These are phyloP conservation scores for Bolboschoenus planiculmis DNA, from an alignment of 176 grass and related monocot genomes.

Conservation along the genomic window DNA sequence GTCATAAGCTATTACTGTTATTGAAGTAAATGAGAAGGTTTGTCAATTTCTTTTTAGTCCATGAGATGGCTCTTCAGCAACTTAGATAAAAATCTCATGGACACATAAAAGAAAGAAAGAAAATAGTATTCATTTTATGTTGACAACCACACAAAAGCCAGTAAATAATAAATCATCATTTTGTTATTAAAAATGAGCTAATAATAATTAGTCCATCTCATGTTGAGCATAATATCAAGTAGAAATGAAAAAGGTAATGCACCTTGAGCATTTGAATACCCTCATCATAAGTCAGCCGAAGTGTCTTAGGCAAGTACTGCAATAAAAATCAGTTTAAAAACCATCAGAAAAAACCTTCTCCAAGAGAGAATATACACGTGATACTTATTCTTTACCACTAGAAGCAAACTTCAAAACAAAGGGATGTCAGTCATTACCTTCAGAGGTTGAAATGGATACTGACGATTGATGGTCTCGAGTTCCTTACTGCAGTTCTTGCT, in stretches of 20 bases:
- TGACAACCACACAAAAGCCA: not conserved
- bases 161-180: not conserved
- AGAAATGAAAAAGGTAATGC: not conserved
- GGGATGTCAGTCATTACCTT: slow-evolving; percentile 40
- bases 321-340: slow-evolving; percentile 26
- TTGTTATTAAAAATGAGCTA: not conserved
- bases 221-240: not conserved
- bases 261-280: slow-evolving; percentile 94
- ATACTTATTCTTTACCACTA: not conserved
- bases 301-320: slow-evolving; percentile 82
- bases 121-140: not conserved
- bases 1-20: not conserved
- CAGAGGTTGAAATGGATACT: slow-evolving; percentile 81
- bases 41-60: not conserved
- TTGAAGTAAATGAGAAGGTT: not conserved
- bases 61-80: not conserved
- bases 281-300: slow-evolving; percentile 74
- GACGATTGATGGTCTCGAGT: slow-evolving; percentile 75
- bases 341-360: not conserved
- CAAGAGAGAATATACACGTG: not conserved
- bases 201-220: not conserved
- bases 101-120: not conserved
- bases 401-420: not conserved
- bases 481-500: slow-evolving; percentile 66
- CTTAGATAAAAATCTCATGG: not conserved